These are phyloP conservation scores for Amphichorda felina DNA, from an alignment of 2,329 filamentous ascomycete genomes.

Conservation along the genomic window DNA sequence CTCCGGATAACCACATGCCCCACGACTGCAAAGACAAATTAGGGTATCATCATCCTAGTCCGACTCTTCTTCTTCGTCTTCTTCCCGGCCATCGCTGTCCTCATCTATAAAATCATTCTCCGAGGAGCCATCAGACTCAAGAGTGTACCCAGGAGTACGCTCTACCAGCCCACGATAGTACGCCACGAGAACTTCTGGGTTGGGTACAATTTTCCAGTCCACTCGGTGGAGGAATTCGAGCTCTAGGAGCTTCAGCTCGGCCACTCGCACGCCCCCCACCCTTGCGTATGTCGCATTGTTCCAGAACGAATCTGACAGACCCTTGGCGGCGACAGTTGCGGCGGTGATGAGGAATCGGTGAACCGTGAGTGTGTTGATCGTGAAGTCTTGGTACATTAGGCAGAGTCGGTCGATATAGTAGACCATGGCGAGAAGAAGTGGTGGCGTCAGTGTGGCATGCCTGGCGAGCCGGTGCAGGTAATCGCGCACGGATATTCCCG, in stretches of 20 bases:
- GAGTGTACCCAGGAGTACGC: constrained; percentile 41
- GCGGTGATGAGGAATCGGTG: constrained; percentile 96
- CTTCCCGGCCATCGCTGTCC: constrained; percentile 8
- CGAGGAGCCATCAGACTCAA: constrained; percentile 27
- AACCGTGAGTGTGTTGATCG: constrained; percentile 90
- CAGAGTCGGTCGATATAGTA: constrained; percentile 97
- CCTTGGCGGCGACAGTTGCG: constrained; percentile 91
- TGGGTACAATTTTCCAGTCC: constrained; percentile 94
- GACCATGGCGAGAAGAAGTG: constrained; percentile 94
- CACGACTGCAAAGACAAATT: not conserved
- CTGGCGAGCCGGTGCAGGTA: constrained; percentile 88
- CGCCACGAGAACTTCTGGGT: constrained; percentile 83
- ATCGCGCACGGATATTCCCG: constrained; percentile 87
- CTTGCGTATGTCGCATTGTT: constrained; percentile 94
- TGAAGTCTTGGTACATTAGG: constrained; percentile 85
- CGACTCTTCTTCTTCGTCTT: constrained; percentile 5
- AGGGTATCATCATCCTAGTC: not conserved
- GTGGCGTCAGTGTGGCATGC: constrained; percentile 85
- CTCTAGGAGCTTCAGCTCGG: constrained; percentile 82
- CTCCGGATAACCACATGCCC: no score
- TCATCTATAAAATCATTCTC: constrained; percentile 19
- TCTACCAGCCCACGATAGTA: constrained; percentile 86
- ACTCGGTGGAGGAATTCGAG: constrained; percentile 87
- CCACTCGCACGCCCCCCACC: constrained; percentile 83
- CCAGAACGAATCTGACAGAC: constrained; percentile 94